phyloP scores from a whole-genome alignment of 768 basidiomycete species.

The Lactarius psammicola region DNA sequence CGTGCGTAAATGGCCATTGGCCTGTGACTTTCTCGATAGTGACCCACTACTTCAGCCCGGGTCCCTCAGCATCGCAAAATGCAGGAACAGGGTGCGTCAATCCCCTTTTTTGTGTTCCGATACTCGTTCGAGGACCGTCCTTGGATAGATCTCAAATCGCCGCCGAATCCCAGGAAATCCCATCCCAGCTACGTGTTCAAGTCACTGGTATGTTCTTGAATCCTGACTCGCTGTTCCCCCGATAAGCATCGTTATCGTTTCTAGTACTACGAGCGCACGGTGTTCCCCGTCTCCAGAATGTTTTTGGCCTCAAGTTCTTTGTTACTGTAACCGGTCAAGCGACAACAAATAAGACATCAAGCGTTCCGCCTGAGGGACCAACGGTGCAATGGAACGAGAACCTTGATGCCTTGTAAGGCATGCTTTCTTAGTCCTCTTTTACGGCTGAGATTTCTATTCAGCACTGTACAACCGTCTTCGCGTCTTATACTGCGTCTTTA shows the following conservation, averaged over 20 bases:
- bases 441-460: background rate
- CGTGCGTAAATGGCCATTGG: background rate
- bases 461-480: background rate
- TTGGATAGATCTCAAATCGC: background rate
- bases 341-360: background rate
- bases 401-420: background rate
- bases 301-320: background rate
- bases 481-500: background rate
- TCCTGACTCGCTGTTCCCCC: background rate
- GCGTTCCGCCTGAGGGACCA: background rate
- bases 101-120: background rate
- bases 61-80: background rate
- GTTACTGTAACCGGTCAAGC: background rate
- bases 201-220: background rate
- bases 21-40: background rate
- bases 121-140: background rate
- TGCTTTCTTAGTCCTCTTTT: background rate
- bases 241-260: background rate
- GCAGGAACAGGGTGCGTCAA: background rate
- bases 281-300: background rate
- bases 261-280: background rate
- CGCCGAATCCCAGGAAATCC: background rate
- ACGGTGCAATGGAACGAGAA: background rate
- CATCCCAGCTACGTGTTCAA: background rate
- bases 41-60: background rate